Base-by-base conservation (phyloP, 371 early-diverging fungal genomes). In the Rhizopus sp. region DNA sequence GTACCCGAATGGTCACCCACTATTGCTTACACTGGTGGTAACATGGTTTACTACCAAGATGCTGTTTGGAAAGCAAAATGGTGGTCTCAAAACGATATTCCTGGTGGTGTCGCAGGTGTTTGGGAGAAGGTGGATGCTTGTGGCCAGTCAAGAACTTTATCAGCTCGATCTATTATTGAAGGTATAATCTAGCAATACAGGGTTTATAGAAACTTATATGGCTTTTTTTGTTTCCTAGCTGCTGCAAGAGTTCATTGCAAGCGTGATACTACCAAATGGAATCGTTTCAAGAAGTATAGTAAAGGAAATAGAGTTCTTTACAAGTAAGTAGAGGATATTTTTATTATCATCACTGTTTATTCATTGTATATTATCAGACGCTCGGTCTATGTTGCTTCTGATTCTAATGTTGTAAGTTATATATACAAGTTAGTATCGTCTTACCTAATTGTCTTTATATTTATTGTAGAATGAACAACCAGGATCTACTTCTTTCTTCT, bases 51-150 rank as follows among this genome's bases (percentile, higher is more conserved):
- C 29, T 77, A 80, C 59, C 48, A 62, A 13, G 65, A 64, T 9
- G 58, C 58, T 37, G 42, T 80, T 10, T 82, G 68, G 72, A 62
- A 65, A 34, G 77, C 76, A 57, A 47, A 63, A 44, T 81, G 82
- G 82, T 80, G 81, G 81, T 71, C 80, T n/a, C 63, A 67, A 45
- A 64, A 57, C 34, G 81, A 83, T 57, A 30, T 40, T 17, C 78
- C 78, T 44, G 68, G 67, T 35, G 62, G 71, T n/a, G n/a, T 41
- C 5, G 33, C 57, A 5, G 67, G 64, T 35, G 75, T 70, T 12
- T 78, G 78, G 78, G 41, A 41, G 0, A 37, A 55, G 33, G 31
- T 56, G 7, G 64, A 63, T 15, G 1, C 63, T n/a, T 78, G 75
- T 50, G 44, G 39, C 7, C 9, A 5, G 7, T 17, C 17, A 12